Conservation (phyloP, 1,284 basidiomycete genomes). For the Microbotryum scabiosae region DNA sequence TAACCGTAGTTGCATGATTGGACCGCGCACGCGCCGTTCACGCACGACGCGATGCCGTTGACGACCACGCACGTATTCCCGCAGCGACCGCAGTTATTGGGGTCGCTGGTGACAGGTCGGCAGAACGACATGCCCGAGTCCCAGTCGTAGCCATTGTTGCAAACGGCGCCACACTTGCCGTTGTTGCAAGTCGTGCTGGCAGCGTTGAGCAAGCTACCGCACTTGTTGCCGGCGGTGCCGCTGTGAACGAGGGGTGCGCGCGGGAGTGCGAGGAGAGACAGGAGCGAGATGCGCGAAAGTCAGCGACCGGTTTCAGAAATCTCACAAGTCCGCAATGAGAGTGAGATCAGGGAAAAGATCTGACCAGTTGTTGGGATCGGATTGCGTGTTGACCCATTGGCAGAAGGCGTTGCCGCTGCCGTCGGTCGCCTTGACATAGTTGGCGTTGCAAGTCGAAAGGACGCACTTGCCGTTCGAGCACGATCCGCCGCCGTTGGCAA, state of each 20-base stretch:
- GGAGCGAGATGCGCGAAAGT: background rate
- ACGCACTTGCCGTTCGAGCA: too few species aligned
- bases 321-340: too few species aligned
- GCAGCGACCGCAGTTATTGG: background rate
- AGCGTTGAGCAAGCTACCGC: background rate
- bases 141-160: background rate
- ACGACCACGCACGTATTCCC: conserved; percentile 12
- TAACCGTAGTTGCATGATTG: conserved; percentile 12
- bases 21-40: conserved; percentile 8
- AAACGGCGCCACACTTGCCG: background rate
- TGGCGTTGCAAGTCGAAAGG: background rate
- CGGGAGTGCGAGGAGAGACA: too few species aligned
- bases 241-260: background rate
- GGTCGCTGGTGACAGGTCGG: background rate
- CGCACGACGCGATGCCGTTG: conserved; percentile 9
- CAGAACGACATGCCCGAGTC: background rate
- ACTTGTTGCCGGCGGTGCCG: conserved; percentile 4
- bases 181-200: background rate
- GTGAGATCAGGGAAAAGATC: background rate
- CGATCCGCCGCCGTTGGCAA: too few species aligned
- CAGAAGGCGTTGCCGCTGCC: background rate
- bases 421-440: background rate
- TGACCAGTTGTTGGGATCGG: conserved; percentile 18
- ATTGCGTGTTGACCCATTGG: background rate
- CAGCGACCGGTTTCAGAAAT: background rate